Evolutionary conservation across 176 grass and related monocot species (phyloP).

Genomic region (Triticum monococcum): DNA sequence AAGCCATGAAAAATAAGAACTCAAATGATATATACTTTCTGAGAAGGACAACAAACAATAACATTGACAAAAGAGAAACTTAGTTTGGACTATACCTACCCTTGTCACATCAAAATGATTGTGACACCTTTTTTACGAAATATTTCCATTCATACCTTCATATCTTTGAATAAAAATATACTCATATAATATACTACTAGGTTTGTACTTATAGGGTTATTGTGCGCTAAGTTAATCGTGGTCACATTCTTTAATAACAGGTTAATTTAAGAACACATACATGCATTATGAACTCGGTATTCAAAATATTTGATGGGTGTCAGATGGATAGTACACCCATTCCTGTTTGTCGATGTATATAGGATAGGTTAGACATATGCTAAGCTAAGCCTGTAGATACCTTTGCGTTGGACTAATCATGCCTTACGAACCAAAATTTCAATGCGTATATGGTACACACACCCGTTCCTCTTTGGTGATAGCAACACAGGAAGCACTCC

Average conservation of each 20-base stretch:
- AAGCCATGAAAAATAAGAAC: not conserved
- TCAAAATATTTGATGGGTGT: not conserved
- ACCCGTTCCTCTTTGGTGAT: constrained; percentile 33
- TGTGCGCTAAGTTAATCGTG: not conserved
- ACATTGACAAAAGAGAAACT: not conserved
- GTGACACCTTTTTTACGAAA: not conserved
- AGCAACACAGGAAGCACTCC: constrained; percentile 15
- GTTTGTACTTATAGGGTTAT: not conserved
- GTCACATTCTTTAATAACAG: not conserved
- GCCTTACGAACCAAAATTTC: constrained; percentile 17
- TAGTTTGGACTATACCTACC: not conserved
- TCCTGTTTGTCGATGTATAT: not conserved
- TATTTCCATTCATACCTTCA: not conserved
- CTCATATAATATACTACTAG: not conserved
- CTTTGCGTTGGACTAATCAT: not conserved
- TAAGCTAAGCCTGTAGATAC: not conserved
- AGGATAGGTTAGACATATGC: not conserved
- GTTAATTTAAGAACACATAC: not conserved
- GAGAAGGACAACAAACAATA: not conserved
- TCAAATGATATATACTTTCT: not conserved
- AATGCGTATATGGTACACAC: not conserved
- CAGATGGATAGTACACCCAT: not conserved
- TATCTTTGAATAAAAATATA: not conserved
- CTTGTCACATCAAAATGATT: constrained; percentile 1
- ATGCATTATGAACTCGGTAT: not conserved